phyloP scores from a whole-genome alignment of 805 yeast species.

The Candida awuae region DNA sequence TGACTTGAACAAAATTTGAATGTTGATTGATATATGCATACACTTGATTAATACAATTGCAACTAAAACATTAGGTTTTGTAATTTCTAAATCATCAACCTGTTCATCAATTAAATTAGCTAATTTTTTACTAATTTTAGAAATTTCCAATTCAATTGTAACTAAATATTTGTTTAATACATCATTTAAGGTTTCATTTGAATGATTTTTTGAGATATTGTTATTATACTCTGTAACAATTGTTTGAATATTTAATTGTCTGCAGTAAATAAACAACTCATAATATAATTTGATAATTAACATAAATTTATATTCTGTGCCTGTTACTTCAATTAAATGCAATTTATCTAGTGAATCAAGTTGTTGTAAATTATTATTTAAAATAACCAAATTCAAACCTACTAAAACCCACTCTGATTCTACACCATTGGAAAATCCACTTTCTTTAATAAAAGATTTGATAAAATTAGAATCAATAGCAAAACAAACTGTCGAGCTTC shows the following conservation, averaged over 20 bases:
- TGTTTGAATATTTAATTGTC: conserved; percentile 6
- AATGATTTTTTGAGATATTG: no score
- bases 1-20: conserved; percentile 16
- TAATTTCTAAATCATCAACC: conserved; percentile 24
- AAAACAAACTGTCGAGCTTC: conserved; percentile 17
- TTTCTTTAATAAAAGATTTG: conserved; percentile 11
- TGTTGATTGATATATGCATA: conserved; percentile 17
- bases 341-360: conserved; percentile 13
- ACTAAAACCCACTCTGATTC: conserved; percentile 19
- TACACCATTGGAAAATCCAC: conserved; percentile 7
- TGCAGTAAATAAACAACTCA: conserved; percentile 16
- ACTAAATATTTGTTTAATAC: conserved; percentile 21
- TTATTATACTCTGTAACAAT: neutral
- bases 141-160: conserved; percentile 25
- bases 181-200: conserved; percentile 9
- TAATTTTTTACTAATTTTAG: conserved; percentile 23
- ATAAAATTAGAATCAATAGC: conserved; percentile 18
- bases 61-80: conserved; percentile 21
- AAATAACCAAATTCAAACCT: conserved; percentile 20
- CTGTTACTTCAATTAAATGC: conserved; percentile 10
- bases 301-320: conserved; percentile 22
- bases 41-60: conserved; percentile 23
- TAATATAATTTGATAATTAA: conserved; percentile 20
- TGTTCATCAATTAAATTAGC: conserved; percentile 25
- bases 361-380: conserved; percentile 15